phyloP scores from a whole-genome alignment of 2,329 filamentous ascomycete species.

The Aspergillus vadensis region DNA sequence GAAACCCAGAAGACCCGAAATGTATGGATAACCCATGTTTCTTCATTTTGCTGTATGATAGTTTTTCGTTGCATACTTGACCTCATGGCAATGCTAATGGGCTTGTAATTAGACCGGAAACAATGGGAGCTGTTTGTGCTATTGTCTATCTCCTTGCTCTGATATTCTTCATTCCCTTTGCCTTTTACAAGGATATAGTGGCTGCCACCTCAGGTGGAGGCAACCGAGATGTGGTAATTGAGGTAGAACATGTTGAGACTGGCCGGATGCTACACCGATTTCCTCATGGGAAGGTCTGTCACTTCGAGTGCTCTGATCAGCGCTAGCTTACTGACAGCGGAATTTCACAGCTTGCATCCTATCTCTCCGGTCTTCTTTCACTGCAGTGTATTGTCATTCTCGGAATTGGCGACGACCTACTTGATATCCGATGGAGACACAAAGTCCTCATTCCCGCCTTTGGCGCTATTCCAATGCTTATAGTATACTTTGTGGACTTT shows the following conservation, averaged over 20 bases:
- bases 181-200: conserved; percentile 98
- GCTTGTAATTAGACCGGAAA: conserved; percentile 67
- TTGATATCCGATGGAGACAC: conserved; percentile 98
- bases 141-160: conserved; percentile 87
- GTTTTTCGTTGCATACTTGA: background rate
- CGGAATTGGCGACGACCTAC: conserved; percentile 91
- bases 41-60: background rate
- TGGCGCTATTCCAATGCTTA: conserved; percentile 87
- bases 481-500: conserved; percentile 98
- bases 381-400: conserved; percentile 88
- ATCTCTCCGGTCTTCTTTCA: conserved; percentile 89
- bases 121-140: conserved; percentile 92
- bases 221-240: conserved; percentile 81
- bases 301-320: background rate
- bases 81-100: conserved; percentile 9
- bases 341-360: conserved; percentile 74
- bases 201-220: conserved; percentile 91
- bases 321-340: conserved; percentile 8
- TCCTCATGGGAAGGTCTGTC: conserved; percentile 81
- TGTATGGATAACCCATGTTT: conserved; percentile 52
- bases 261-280: conserved; percentile 88
- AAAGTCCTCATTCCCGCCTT: conserved; percentile 98
- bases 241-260: conserved; percentile 71
- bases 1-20: conserved; percentile 72
- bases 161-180: conserved; percentile 92